Base-by-base conservation (phyloP, 2,329 filamentous ascomycete genomes). In the Myriosclerotinia duriaeana region DNA sequence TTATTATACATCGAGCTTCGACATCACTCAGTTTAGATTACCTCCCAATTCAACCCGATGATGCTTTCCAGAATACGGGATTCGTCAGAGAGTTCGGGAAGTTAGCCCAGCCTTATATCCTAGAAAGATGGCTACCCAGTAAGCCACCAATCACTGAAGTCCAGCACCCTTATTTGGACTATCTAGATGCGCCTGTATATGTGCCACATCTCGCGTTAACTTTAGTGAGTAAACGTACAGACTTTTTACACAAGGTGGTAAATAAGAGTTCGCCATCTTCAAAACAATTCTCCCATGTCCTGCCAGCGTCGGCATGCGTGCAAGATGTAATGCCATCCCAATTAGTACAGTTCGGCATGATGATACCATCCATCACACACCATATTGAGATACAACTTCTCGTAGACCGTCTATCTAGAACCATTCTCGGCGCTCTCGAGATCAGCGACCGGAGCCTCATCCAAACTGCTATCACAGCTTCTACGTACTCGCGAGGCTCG, bases 301-400 rank as follows among this genome's bases (percentile, higher is more conserved):
- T 88, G 4, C 82, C 83, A 0, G 73, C 79, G 1, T 70, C 77
- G 0, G 78, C 78, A n/a, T 85, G 86, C 64, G 81, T 74, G 0
- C 76, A 85, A 0, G 86, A 88, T 68, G 70, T 71, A 2, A 71
- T 85, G 2, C 79, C 82, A 0, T 73, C 79, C 8, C 75, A 68
- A 26, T 69, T 72, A 36, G 59, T 72, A n/a, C 73, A 72, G 55
- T 81, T 87, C 38, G 85, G 82, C 2, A 80, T 89, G 64, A 81
- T 95, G 48, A 82, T 95, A 6, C 92, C 93, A 0, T 88, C 87
- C 0, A 85, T 97, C 46, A 79, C 90, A 20, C 85, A 92, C 70
- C 85, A 85, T n/a, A 72, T 94, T 2, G 89, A 90, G 69, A 80
- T 86, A 0, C 79, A 83, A 36, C 78, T 94, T 34, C 79, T 91